phyloP scores from a whole-genome alignment of 352 stramenopile genomes.

The Elongisporangium undulatum region DNA sequence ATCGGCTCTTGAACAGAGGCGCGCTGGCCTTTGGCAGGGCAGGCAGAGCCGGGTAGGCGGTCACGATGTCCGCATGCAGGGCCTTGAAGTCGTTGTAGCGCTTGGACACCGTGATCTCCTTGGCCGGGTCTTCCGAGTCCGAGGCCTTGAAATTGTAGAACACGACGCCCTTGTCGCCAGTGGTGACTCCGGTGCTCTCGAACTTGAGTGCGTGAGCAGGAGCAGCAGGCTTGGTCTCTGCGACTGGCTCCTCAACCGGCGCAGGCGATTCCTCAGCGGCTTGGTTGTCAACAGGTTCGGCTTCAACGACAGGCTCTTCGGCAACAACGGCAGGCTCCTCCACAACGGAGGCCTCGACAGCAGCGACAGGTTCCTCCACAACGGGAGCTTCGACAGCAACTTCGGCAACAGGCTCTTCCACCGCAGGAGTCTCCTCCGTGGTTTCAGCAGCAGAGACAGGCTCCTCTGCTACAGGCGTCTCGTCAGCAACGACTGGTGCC shows the following conservation, averaged over 20 bases:
- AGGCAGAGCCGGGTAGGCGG: constrained; percentile 56
- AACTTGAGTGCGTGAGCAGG: constrained; percentile 26
- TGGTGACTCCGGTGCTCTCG: constrained; percentile 27
- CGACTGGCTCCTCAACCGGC: constrained; percentile 9
- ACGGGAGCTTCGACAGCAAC: background rate
- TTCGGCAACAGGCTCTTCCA: constrained; percentile 9
- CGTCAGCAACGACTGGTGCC: constrained; percentile 6
- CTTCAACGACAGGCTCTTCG: constrained; percentile 8
- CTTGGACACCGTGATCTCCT: constrained; percentile 51
- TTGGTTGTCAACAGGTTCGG: constrained; percentile 8
- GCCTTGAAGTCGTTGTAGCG: constrained; percentile 77
- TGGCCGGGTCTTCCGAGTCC: constrained; percentile 31
- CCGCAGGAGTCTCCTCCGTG: no score
- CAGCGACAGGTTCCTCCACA: constrained; percentile 9
- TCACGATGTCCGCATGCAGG: constrained; percentile 42
- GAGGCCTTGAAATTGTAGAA: constrained; percentile 61
- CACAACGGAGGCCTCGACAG: constrained; percentile 6
- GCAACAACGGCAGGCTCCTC: constrained; percentile 7
- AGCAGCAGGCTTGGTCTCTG: constrained; percentile 3
- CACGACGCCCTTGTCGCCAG: constrained; percentile 46
- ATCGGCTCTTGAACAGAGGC: constrained; percentile 34
- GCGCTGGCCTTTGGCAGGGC: constrained; percentile 39
- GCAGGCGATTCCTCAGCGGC: constrained; percentile 14
- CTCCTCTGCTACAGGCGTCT: background rate
- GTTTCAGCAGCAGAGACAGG: constrained; percentile 2